Percentiles rank a stretch among this genome's conserved stretches.
Conservation (phyloP, 345 rosid species). For the Brassica juncea region DNA sequence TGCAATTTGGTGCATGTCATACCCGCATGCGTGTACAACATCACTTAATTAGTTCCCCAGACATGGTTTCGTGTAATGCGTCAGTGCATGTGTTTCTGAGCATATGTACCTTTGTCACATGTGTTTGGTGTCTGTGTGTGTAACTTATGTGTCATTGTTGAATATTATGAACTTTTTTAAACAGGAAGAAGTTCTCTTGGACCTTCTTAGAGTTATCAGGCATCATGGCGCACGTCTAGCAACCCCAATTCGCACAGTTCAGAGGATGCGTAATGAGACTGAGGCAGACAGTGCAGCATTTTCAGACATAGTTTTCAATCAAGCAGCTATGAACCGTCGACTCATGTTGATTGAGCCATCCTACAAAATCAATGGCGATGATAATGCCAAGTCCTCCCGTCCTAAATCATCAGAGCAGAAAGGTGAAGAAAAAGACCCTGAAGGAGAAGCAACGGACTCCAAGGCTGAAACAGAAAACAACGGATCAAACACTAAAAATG, state of each 20-base stretch:
- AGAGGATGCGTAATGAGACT: slow-evolving; percentile 66
- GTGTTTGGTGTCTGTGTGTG: slow-evolving; percentile 5
- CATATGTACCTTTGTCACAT: neutral
- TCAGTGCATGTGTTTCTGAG: neutral
- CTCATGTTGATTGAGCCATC: slow-evolving; percentile 73
- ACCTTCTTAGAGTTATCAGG: slow-evolving; percentile 85
- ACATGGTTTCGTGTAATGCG: neutral
- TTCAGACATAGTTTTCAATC: slow-evolving; percentile 58
- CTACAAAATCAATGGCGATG: slow-evolving; percentile 66
- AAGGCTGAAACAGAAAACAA: slow-evolving; percentile 31
- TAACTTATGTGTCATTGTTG: neutral
- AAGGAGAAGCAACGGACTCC: slow-evolving; percentile 45
- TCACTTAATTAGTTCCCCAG: neutral
- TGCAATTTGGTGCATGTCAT: neutral
- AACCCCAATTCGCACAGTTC: slow-evolving; percentile 90
- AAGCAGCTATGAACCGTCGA: slow-evolving; percentile 57
- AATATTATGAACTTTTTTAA: slow-evolving; percentile 11
- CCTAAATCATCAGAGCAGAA: slow-evolving; percentile 35
- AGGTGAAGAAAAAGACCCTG: slow-evolving; percentile 54
- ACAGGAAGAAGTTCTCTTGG: slow-evolving; percentile 91
- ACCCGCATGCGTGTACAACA: neutral
- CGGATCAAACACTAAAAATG: slow-evolving; percentile 35
- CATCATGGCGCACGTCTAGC: slow-evolving; percentile 92
- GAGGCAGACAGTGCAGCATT: slow-evolving; percentile 70
- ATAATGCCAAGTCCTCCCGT: slow-evolving; percentile 56